These are phyloP conservation scores for Clonostachys sp. DNA, from an alignment of 2,329 filamentous ascomycete genomes.

Conservation along the genomic window DNA sequence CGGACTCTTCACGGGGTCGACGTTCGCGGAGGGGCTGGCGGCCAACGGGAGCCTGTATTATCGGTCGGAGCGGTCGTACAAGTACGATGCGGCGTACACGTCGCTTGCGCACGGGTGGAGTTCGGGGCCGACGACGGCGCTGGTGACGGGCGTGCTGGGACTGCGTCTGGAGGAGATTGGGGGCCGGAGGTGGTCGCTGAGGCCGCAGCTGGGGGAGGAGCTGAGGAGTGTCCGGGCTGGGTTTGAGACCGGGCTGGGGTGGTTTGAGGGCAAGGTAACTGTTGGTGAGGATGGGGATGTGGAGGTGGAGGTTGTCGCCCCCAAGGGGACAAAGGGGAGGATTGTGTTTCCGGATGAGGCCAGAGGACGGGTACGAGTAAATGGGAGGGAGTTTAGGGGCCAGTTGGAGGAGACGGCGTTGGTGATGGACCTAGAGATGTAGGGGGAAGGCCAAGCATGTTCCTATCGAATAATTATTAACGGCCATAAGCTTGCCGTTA, in stretches of 20 bases:
- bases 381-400: too few relatives aligned
- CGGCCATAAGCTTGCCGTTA: too few relatives aligned
- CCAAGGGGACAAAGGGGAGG: background rate
- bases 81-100: conserved; percentile 21
- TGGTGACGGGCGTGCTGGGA: conserved; percentile 4
- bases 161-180: background rate
- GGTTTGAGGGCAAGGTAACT: conserved; percentile 1
- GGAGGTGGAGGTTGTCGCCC: background rate
- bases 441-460: too few relatives aligned
- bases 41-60: conserved; percentile 29
- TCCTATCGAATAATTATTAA: too few relatives aligned
- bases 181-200: background rate
- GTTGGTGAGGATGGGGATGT: background rate
- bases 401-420: too few relatives aligned
- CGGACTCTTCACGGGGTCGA: conserved; percentile 19
- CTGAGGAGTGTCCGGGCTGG: background rate
- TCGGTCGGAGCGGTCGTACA: conserved; percentile 19
- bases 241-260: conserved; percentile 1
- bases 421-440: too few relatives aligned
- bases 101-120: conserved; percentile 27
- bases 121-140: conserved; percentile 17
- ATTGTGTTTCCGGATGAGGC: too few relatives aligned
- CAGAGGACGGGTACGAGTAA: too few relatives aligned
- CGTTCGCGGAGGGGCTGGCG: conserved; percentile 25
- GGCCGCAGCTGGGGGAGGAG: background rate